Conservation (phyloP, 148 eudicot species). For the Tetragonia tetragonoides region DNA sequence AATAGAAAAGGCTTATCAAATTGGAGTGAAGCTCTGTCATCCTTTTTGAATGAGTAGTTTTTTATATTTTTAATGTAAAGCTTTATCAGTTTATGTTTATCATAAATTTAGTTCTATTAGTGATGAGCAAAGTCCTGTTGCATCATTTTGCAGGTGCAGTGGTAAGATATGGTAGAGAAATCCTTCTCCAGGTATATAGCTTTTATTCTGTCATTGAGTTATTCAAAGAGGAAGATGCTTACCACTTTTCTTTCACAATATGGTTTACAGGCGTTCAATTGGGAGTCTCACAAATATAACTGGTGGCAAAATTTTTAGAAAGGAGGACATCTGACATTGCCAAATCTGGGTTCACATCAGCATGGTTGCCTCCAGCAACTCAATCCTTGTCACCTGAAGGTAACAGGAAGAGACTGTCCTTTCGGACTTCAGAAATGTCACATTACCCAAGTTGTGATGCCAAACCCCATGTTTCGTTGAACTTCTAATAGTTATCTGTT, state of each 20-base stretch:
- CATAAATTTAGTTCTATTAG: neutral
- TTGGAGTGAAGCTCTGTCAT: neutral
- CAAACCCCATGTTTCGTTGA: neutral
- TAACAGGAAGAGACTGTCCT: slow-evolving; percentile 18
- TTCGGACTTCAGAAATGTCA: neutral
- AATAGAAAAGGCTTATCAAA: neutral
- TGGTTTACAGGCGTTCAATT: slow-evolving; percentile 71
- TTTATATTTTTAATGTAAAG: neutral
- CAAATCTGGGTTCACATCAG: slow-evolving; percentile 81
- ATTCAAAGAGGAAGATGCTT: slow-evolving; percentile 6
- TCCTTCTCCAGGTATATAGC: slow-evolving; percentile 67
- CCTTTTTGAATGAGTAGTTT: too few species aligned
- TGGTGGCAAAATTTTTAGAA: slow-evolving; percentile 84
- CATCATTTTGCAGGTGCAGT: slow-evolving; percentile 47
- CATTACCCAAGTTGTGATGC: neutral
- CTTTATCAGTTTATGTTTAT: neutral
- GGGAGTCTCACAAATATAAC: slow-evolving; percentile 88
- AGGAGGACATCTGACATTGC: slow-evolving; percentile 72
- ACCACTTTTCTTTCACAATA: neutral
- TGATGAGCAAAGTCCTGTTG: slow-evolving; percentile 3
- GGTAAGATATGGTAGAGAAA: slow-evolving; percentile 67
- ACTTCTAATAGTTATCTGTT: neutral
- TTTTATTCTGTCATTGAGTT: neutral
- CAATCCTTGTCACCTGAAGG: slow-evolving; percentile 82
- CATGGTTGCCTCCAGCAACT: slow-evolving; percentile 85